Percentiles rank a stretch among this genome's conserved stretches.
Conservation (phyloP, 495 filamentous ascomycete species). For the Aspergillus campestris region DNA sequence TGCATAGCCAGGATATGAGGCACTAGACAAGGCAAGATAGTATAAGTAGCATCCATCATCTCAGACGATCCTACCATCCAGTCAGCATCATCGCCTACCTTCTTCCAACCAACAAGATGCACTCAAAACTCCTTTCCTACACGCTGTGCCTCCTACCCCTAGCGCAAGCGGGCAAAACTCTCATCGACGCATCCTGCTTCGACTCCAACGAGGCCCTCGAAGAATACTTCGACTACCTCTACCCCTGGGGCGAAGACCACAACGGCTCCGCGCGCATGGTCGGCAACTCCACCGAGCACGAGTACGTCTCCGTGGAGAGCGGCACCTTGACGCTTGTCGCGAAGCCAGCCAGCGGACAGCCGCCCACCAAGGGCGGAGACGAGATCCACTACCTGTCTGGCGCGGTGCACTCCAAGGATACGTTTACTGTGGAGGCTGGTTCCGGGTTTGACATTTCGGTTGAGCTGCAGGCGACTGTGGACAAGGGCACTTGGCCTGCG, state of each 20-base stretch:
- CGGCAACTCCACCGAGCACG: constrained; percentile 42
- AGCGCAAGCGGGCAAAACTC: constrained; percentile 22
- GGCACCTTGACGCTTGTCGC: constrained; percentile 18
- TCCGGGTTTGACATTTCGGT: constrained; percentile 18
- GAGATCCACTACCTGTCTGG: constrained; percentile 35
- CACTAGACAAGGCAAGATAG: no score
- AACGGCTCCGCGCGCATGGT: constrained; percentile 53
- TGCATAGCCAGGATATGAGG: no score
- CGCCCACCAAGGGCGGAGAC: constrained; percentile 39
- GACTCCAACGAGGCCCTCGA: constrained; percentile 42
- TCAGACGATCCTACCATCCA: no score
- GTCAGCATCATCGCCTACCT: background rate
- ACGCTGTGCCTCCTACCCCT: background rate
- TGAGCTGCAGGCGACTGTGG: constrained; percentile 44
- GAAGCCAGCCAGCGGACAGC: constrained; percentile 36
- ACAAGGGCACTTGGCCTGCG: constrained; percentile 50
- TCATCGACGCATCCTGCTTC: constrained; percentile 48
- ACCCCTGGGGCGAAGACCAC: constrained; percentile 38
- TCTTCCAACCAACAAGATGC: background rate
- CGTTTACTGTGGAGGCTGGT: constrained; percentile 14
- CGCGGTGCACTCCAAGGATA: constrained; percentile 20
- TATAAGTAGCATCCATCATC: no score
- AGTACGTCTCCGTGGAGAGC: constrained; percentile 40
- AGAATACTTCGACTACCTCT: constrained; percentile 46
- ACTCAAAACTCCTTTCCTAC: constrained; percentile 2